Percentiles rank a stretch among this genome's conserved stretches.
These are phyloP conservation scores for Phycomyces nitens DNA, from an alignment of 192 early-diverging fungal species.

Conservation along the genomic window DNA sequence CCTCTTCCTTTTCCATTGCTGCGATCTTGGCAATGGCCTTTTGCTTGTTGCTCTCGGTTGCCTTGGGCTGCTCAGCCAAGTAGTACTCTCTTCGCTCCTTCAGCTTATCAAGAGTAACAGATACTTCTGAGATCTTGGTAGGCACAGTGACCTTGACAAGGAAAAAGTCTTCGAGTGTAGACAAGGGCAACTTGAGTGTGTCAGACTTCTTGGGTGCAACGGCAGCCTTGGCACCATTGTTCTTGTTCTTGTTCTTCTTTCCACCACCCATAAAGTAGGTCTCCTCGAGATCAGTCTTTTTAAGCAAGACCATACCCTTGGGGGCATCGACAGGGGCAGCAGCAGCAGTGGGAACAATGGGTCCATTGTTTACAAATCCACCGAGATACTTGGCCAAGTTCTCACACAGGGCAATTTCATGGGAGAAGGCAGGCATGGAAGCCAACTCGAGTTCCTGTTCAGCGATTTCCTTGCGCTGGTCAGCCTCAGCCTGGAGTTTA, in stretches of 20 bases:
- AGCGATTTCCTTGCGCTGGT: slow-evolving; percentile 64
- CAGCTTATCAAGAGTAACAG: slow-evolving; percentile 68
- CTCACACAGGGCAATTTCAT: slow-evolving; percentile 83
- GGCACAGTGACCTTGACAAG: slow-evolving; percentile 81
- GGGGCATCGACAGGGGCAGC: slow-evolving; percentile 58
- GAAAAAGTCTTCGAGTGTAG: slow-evolving; percentile 75
- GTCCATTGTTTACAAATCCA: slow-evolving; percentile 31
- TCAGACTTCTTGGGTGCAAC: slow-evolving; percentile 41
- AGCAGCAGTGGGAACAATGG: slow-evolving; percentile 13
- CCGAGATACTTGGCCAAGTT: slow-evolving; percentile 75
- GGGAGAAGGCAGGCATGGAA: slow-evolving; percentile 79
- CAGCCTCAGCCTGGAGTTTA: slow-evolving; percentile 62
- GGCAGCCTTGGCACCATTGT: slow-evolving; percentile 47
- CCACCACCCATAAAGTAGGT: slow-evolving; percentile 72
- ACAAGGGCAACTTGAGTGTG: slow-evolving; percentile 65
- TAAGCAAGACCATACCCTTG: slow-evolving; percentile 72
- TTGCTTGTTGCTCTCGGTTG: slow-evolving; percentile 82
- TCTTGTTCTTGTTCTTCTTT: slow-evolving; percentile 61
- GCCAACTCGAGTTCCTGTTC: slow-evolving; percentile 82
- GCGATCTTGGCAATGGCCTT: slow-evolving; percentile 85
- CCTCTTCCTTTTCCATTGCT: slow-evolving; percentile 58
- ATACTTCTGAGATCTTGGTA: slow-evolving; percentile 62
- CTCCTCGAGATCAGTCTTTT: slow-evolving; percentile 74
- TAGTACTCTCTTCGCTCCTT: slow-evolving; percentile 68
- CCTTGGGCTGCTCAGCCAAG: slow-evolving; percentile 70